phyloP scores from a whole-genome alignment of 495 filamentous ascomycete species.

The Bathelium albidoporum region DNA sequence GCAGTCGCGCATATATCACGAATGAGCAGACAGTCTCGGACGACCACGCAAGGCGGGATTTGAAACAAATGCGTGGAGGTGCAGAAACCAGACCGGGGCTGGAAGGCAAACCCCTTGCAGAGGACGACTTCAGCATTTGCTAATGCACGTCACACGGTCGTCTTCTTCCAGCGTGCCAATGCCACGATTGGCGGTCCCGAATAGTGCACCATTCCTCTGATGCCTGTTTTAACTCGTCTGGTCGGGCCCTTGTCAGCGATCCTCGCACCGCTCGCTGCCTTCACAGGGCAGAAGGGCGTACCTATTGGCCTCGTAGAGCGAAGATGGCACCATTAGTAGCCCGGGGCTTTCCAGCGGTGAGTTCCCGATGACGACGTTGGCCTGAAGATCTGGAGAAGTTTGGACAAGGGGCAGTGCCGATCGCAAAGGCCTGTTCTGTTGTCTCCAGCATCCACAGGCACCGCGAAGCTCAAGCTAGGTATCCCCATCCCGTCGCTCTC shows the following conservation, averaged over 20 bases:
- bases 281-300: too few relatives aligned
- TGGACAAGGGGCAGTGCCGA: background rate
- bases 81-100: background rate
- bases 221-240: too few relatives aligned
- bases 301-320: background rate
- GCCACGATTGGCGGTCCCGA: background rate
- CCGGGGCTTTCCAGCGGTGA: background rate
- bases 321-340: too few relatives aligned
- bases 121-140: background rate
- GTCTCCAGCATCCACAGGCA: too few relatives aligned
- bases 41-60: background rate
- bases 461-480: too few relatives aligned
- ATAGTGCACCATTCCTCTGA: too few relatives aligned
- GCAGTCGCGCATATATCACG: background rate
- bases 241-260: too few relatives aligned
- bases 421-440: background rate
- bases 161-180: background rate
- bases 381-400: constrained; percentile 1
- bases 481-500: background rate
- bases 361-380: background rate
- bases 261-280: too few relatives aligned
- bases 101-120: background rate
- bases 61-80: background rate
- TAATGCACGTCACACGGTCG: background rate
- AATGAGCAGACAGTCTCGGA: too few relatives aligned